phyloP scores from a whole-genome alignment of 2,329 filamentous ascomycete species.

The Paecilomyces fulvus region DNA sequence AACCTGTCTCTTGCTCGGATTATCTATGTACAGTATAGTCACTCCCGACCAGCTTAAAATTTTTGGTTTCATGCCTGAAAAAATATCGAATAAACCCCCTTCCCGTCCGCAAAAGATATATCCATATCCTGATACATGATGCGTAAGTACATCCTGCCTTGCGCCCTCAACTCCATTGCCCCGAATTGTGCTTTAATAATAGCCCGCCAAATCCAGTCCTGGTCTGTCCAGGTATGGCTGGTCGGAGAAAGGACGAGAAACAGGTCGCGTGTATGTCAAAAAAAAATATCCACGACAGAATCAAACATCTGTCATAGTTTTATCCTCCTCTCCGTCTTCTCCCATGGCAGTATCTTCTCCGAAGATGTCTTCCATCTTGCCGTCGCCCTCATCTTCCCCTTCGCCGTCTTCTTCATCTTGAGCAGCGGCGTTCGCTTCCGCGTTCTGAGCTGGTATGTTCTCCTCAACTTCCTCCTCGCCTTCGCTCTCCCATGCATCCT shows the following conservation, averaged over 20 bases:
- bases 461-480: conserved; percentile 35
- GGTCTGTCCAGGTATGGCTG: neutral
- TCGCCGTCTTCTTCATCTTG: conserved; percentile 20
- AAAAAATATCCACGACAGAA: neutral
- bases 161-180: conserved; percentile 1
- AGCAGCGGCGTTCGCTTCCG: conserved; percentile 5
- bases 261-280: neutral
- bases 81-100: neutral
- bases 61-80: neutral
- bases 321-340: conserved; percentile 29
- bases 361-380: conserved; percentile 41
- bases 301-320: conserved; percentile 36
- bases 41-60: neutral
- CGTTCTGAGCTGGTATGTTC: neutral
- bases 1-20: neutral
- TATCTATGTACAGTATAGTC: neutral
- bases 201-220: neutral
- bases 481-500: conserved; percentile 51
- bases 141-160: neutral
- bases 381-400: conserved; percentile 36
- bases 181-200: neutral
- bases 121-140: neutral
- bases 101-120: neutral
- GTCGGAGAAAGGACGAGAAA: neutral
- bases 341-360: conserved; percentile 34